Base-by-base conservation (phyloP, 352 stramenopile genomes). In the Phytophthora lateralis region DNA sequence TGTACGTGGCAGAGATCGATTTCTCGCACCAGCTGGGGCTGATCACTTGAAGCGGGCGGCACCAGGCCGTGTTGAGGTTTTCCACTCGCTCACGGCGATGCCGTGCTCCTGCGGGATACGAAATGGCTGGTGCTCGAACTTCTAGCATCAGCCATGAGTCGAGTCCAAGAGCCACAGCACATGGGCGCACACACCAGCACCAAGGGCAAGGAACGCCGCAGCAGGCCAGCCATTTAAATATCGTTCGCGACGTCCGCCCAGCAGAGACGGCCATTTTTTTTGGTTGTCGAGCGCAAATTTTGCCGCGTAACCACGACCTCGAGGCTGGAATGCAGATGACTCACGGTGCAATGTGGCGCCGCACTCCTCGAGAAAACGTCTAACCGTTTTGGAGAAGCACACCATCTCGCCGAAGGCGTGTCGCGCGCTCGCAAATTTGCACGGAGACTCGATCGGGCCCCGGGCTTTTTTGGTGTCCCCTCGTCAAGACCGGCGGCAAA, bases 21-120 rank as follows among this genome's bases (percentile, higher is more conserved):
- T 58, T 69, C 35, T 56, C 46, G 55, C 60, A 48, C 37, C 17
- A 55, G 38, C 53, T 60, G 52, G 34, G 39, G 38, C 52, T 58
- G 52, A 42, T 59, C 53, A 63, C 46, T 64, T 69, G 60, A 64
- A 69, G 46, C 46, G 60, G 60, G 54, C 45, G 47, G 39, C 47
- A 30, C 35, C 39, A 26, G 18, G 39, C 39, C 27, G 27, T 32
- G 26, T 30, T 26, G 38, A 44, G 20, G 17, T 14, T 44, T 21
- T 6, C 38, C 17, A 30, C 26, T 8, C 27, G 27, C 27, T 11
- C 27, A 7, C 27, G 7, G 26, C 21, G 21, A 24, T 24, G 26
- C 27, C 11, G 27, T 6, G 27, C 26, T 38, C 34, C 48, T 37
- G 49, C 18, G 34, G 6, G 34, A 46, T 34, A 37, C n/a, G 20